Base-by-base conservation (phyloP, 805 yeast genomes). In the Ogataea paraovalis region DNA sequence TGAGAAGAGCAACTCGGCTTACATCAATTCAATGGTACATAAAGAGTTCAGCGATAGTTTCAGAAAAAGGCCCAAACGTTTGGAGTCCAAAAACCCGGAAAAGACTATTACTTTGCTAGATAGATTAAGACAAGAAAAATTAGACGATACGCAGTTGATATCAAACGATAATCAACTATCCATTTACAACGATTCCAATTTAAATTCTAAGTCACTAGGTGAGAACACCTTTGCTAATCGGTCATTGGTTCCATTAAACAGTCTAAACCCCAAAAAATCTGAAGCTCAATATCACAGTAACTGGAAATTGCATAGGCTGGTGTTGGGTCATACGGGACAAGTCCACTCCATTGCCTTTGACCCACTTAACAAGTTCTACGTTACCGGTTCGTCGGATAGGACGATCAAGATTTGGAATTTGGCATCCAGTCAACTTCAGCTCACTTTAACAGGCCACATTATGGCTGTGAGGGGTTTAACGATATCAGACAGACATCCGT, bases 291-390 rank as follows among this genome's bases (percentile, higher is more conserved):
- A 68, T 76, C 87, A 80, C 59, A 77, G 79, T 1, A 78, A 82
- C 2, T 89, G 96, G 96, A 78, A 79, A 55, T 72, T 87, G 5
- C 74, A 72, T 60, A 73, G 85, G 47, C 89, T 92, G 3, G 73
- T 92, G 0, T 80, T 87, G 1, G 98, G 98, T 3, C 99, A 94
- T 63, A 75, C 79, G 36, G 99, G 99, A 0, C 91, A 97, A 91
- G 89, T 94, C 1, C 74, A 96, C 41, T 76, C 87, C n/a, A 70
- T 90, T 2, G 75, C 84, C 7, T 78, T 87, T 18, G 98, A 94
- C 50, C 96, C 96, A 0, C 85, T 85, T 28, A 90, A 90, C 62
- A 78, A 83, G 54, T 94, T 94, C 88, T 92, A 88, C 68, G 96
- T 85, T 7, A 83, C 97, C 0, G 99, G 98, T 0, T 83, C 96